A percentile compares a stretch with the other conserved stretches of the same genome.
phyloP scores from a whole-genome alignment of 2,329 filamentous ascomycete species.

The Epichloe sibirici region DNA sequence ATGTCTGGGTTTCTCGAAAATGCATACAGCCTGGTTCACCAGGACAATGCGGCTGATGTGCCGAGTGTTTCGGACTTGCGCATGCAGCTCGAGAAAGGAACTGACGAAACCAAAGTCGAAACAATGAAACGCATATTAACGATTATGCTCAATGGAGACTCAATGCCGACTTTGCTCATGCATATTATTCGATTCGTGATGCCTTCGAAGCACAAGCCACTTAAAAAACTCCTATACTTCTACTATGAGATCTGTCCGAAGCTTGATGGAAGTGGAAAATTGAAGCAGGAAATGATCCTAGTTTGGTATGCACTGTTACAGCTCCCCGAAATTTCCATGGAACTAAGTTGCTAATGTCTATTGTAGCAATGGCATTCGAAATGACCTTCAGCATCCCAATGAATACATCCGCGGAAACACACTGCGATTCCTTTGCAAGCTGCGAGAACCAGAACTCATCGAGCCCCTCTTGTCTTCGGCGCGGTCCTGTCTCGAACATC shows the following conservation, averaged over 20 bases:
- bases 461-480: constrained; percentile 91
- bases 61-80: constrained; percentile 84
- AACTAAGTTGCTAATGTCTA: not conserved
- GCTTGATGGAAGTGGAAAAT: constrained; percentile 78
- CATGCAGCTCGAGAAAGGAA: constrained; percentile 86
- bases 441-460: constrained; percentile 89
- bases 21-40: constrained; percentile 91
- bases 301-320: constrained; percentile 56
- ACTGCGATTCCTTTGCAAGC: constrained; percentile 92
- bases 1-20: constrained; percentile 95
- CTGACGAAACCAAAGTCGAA: constrained; percentile 82
- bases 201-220: constrained; percentile 89
- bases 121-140: constrained; percentile 95
- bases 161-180: constrained; percentile 93
- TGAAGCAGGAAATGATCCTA: constrained; percentile 99
- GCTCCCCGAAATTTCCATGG: not conserved
- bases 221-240: constrained; percentile 98
- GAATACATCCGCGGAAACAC: constrained; percentile 98
- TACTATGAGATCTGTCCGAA: constrained; percentile 99
- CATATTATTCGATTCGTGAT: constrained; percentile 99
- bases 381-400: constrained; percentile 93
- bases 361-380: constrained; percentile 85
- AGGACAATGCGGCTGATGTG: constrained; percentile 92
- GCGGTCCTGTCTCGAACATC: constrained; percentile 83
- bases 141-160: constrained; percentile 95